These are phyloP conservation scores for Tuber magnatum DNA, from an alignment of 495 filamentous ascomycete species.

Conservation along the genomic window DNA sequence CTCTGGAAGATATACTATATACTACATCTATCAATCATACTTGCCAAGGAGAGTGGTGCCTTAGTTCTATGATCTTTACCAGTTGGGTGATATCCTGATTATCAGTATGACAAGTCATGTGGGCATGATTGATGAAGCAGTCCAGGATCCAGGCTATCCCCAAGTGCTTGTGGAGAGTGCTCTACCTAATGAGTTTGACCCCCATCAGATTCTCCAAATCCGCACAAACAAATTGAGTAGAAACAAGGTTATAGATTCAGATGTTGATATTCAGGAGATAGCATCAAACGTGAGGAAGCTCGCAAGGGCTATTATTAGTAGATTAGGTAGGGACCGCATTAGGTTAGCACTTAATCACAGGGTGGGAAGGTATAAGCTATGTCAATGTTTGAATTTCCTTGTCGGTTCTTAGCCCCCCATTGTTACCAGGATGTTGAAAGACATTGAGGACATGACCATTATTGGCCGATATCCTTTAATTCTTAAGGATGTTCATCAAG, in stretches of 20 bases:
- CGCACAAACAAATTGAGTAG: conserved; percentile 85
- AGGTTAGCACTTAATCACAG: conserved; percentile 88
- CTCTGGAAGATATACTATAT: conserved; percentile 60
- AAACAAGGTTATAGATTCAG: conserved; percentile 68
- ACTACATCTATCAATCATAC: not conserved
- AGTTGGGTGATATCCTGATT: conserved; percentile 94
- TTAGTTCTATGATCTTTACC: conserved; percentile 89
- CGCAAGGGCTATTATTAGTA: conserved; percentile 87
- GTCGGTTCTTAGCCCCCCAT: conserved; percentile 54
- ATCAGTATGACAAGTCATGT: conserved; percentile 99
- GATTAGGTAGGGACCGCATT: conserved; percentile 82
- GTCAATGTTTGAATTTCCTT: too few species aligned
- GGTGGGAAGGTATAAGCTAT: conserved; percentile 57
- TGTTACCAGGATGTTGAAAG: conserved; percentile 70
- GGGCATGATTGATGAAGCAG: conserved; percentile 98
- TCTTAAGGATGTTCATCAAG: conserved; percentile 84
- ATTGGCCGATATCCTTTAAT: conserved; percentile 73
- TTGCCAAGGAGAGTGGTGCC: conserved; percentile 12
- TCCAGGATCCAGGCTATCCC: conserved; percentile 85
- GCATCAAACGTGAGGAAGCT: conserved; percentile 89
- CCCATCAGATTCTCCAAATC: conserved; percentile 88
- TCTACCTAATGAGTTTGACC: conserved; percentile 79
- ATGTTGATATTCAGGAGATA: conserved; percentile 74
- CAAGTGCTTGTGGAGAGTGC: conserved; percentile 97
- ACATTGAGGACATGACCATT: conserved; percentile 82